Percentiles rank a stretch among this genome's conserved stretches.
These are phyloP conservation scores for Goffeauzyma gilvescens DNA, from an alignment of 768 basidiomycete genomes.

Conservation along the genomic window DNA sequence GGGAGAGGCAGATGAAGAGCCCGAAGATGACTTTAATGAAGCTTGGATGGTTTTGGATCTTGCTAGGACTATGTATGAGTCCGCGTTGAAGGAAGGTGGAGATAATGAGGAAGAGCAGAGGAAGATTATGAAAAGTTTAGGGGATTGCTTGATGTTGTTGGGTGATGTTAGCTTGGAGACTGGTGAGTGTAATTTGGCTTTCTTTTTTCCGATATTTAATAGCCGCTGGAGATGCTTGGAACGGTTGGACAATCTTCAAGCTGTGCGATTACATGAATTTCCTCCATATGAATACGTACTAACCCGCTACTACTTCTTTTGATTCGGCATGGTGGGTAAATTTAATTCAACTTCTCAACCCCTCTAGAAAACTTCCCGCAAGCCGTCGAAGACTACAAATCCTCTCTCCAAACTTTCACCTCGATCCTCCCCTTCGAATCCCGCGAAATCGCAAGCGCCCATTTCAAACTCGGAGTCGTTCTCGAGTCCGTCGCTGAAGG, in stretches of 20 bases:
- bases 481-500: constrained; percentile 75
- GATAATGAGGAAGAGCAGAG: constrained; percentile 31
- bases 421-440: constrained; percentile 66
- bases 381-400: constrained; percentile 69
- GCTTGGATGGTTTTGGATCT: constrained; percentile 97
- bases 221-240: too few relatives aligned
- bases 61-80: constrained; percentile 67
- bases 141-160: constrained; percentile 72
- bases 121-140: constrained; percentile 53
- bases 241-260: too few relatives aligned
- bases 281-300: too few relatives aligned
- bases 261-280: not conserved
- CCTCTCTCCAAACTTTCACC: constrained; percentile 53
- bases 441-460: constrained; percentile 78
- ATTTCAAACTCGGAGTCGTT: constrained; percentile 84
- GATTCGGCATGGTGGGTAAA: not conserved
- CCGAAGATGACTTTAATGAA: constrained; percentile 92
- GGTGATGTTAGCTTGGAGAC: constrained; percentile 96
- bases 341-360: too few relatives aligned
- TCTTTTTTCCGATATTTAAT: not conserved
- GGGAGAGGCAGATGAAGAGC: constrained; percentile 32
- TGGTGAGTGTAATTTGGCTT: constrained; percentile 38
- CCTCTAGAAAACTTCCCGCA: constrained; percentile 80
- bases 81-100: constrained; percentile 40
- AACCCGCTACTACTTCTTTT: not conserved